Percentiles rank a stretch among this genome's conserved stretches.
phyloP scores from a whole-genome alignment of 805 yeast genomes.

The Kuraishia molischiana region DNA sequence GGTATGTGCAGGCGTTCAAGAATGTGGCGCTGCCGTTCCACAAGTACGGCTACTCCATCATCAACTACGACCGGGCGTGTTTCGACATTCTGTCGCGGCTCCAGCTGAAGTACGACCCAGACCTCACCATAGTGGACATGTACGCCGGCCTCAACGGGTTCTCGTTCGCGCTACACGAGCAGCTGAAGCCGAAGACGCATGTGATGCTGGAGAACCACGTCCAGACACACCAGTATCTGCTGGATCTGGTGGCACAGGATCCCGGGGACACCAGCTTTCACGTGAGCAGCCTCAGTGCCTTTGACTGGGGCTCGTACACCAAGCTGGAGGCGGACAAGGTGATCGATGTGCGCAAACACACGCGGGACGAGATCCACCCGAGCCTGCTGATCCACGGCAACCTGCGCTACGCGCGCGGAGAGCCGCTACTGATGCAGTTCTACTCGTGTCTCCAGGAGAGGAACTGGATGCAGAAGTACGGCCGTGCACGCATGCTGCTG shows the following conservation, averaged over 20 bases:
- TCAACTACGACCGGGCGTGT: neutral
- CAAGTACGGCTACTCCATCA: neutral
- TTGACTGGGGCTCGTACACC: constrained; percentile 53
- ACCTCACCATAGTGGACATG: constrained; percentile 45
- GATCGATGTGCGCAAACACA: constrained; percentile 26
- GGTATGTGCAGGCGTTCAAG: neutral
- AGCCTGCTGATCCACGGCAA: constrained; percentile 19
- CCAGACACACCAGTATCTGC: constrained; percentile 7
- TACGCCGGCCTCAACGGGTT: constrained; percentile 53
- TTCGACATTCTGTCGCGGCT: neutral
- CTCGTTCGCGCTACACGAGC: constrained; percentile 51
- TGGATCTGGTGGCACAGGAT: constrained; percentile 2
- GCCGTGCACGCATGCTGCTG: constrained; percentile 59
- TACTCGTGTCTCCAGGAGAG: constrained; percentile 53
- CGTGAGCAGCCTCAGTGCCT: constrained; percentile 40
- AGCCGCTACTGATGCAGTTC: constrained; percentile 68
- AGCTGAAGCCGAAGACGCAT: constrained; percentile 54
- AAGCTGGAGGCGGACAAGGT: constrained; percentile 30
- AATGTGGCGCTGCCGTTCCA: neutral
- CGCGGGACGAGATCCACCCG: constrained; percentile 23
- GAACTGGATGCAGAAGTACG: constrained; percentile 68
- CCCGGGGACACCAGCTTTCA: constrained; percentile 16
- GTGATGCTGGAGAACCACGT: constrained; percentile 47
- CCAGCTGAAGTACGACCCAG: constrained; percentile 13
- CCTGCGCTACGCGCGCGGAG: constrained; percentile 34